Percentiles rank a stretch among this genome's conserved stretches.
phyloP scores from a whole-genome alignment of 352 stramenopile genomes.

The Phytophthora pseudosyringae region DNA sequence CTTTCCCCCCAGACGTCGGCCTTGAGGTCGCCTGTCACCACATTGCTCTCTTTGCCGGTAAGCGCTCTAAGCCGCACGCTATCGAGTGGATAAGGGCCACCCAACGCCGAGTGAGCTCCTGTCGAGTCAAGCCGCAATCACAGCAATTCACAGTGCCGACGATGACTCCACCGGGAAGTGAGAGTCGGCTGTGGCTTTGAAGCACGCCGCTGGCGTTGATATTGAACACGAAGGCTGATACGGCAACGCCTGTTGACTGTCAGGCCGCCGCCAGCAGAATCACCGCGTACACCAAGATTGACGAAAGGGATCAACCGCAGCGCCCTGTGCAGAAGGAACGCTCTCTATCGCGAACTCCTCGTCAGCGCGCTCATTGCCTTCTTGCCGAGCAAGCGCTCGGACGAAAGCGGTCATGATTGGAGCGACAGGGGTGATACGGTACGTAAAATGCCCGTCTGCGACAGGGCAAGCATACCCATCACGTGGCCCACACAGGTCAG shows the following conservation, averaged over 20 bases:
- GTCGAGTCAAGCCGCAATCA: conserved; percentile 23
- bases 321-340: conserved; percentile 83
- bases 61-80: background rate
- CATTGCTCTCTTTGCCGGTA: background rate
- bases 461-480: conserved; percentile 13
- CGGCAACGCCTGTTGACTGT: background rate
- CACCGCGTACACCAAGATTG: conserved; percentile 90
- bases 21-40: background rate
- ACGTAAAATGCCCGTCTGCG: conserved; percentile 8
- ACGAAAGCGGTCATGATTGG: background rate
- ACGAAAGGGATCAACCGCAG: conserved; percentile 75
- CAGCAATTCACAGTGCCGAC: background rate
- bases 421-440: conserved; percentile 12
- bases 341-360: no score
- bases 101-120: background rate
- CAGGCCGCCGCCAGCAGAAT: conserved; percentile 33
- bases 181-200: conserved; percentile 17
- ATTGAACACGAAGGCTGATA: background rate
- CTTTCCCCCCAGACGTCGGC: no score
- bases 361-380: background rate
- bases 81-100: background rate
- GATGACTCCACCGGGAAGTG: conserved; percentile 28
- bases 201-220: conserved; percentile 8
- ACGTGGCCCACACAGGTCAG: conserved; percentile 1
- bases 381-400: background rate